A percentile compares a stretch with the other conserved stretches of the same genome.
Evolutionary conservation across 768 basidiomycete genomes (phyloP).

Genomic region (Kwoniella sp.): DNA sequence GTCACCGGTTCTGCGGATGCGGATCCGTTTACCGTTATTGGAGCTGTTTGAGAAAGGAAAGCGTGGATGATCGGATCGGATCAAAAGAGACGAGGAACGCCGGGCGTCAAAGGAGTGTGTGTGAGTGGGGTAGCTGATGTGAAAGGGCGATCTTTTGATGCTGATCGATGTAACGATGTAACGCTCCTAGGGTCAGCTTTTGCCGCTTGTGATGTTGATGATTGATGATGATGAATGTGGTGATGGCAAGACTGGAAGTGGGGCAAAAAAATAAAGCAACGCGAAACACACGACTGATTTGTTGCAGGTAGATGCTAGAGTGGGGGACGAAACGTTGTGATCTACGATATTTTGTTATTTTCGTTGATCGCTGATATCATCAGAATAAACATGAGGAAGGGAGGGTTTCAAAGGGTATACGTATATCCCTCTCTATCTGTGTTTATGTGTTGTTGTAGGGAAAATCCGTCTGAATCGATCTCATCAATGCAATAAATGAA

Average conservation of each 20-base stretch:
- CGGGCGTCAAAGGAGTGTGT: not conserved
- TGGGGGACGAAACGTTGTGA: too few relatives aligned
- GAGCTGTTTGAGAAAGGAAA: not conserved
- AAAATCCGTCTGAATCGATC: too few relatives aligned
- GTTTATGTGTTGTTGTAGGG: too few relatives aligned
- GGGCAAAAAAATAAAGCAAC: not conserved
- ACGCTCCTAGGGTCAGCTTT: not conserved
- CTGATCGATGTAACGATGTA: not conserved
- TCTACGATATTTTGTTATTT: not conserved
- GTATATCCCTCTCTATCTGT: not conserved
- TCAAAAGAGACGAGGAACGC: not conserved
- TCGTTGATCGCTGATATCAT: not conserved
- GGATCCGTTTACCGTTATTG: too few relatives aligned
- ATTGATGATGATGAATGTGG: too few relatives aligned
- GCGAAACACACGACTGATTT: not conserved
- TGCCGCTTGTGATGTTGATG: too few relatives aligned
- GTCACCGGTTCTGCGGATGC: not conserved
- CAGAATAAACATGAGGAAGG: not conserved
- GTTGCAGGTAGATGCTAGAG: not conserved
- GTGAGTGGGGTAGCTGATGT: not conserved
- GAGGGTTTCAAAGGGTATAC: not conserved
- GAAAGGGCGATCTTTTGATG: not conserved
- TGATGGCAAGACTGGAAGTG: not conserved
- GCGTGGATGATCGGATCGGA: not conserved
- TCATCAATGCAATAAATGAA: not conserved